Base-by-base conservation (phyloP, 2,329 filamentous ascomycete genomes). In the Stachybotrys echinatus region DNA sequence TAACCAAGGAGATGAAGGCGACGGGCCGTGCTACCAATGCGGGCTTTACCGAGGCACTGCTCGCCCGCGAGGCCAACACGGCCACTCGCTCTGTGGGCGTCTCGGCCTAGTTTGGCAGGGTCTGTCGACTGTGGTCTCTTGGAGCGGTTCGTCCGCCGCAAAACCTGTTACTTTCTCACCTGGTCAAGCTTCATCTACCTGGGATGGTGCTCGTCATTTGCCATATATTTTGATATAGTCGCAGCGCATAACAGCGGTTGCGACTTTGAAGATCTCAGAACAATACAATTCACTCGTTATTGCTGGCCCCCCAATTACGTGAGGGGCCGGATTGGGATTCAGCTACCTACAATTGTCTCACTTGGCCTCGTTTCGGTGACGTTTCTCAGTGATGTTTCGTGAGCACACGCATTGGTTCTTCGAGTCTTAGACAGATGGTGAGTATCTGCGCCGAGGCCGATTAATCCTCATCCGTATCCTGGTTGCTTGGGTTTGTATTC, bases 1-100 rank as follows among this genome's bases (percentile, higher is more conserved):
- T 81, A 14, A 74, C 83, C 47, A 74, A 80, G 63, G 81, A 86
- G 65, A 79, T 89, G 61, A 73, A 74, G 61, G 74, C 74, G 31
- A 70, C 67, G 18, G 69, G 67, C 20, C 58, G 61, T 12, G 44
- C 20, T 21, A 60, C 62, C 22, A 59, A 57, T 42, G 65, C 63
- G 47, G 65, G 73, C 48, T 65, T 85, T 56, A 81, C 80, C 52
- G 81, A 85, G 62, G 72, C 76, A 40, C 71, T 85, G 43, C 76
- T 85, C 37, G 80, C 80, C 64, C 74, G 75, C 48, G 80, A 84
- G 68, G 61, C 64, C 20, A 63, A 67, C 54, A 60, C 64, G 50
- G 58, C 58, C 31, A 57, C 50, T 19, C 61, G 65, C 50, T 58
- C 60, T 51, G 61, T 60, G 44, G 54, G 55, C 51, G 64, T 64